Evolutionary conservation across 495 filamentous ascomycete genomes (phyloP).

Genomic region (Tuber calosporum): DNA sequence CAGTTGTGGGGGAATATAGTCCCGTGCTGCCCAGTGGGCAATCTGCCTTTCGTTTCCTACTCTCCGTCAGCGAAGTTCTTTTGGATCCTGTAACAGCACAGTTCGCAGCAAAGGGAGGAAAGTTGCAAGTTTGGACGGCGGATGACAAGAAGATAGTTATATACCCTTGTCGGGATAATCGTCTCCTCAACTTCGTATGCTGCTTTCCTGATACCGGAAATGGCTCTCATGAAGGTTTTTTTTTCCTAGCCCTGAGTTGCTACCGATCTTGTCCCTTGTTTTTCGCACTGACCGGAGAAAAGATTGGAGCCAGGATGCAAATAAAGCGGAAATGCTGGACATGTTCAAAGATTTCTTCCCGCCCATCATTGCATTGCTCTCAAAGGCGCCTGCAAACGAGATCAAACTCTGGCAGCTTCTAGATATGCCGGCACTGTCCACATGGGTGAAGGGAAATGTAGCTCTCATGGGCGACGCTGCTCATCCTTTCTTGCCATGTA

Average conservation of each 20-base stretch:
- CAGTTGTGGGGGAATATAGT: not conserved
- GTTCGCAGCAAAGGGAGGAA: conserved; percentile 40
- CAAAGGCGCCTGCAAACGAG: conserved; percentile 48
- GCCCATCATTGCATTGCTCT: conserved; percentile 46
- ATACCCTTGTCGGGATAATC: conserved; percentile 53
- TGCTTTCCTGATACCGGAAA: conserved; percentile 49
- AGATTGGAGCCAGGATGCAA: conserved; percentile 45
- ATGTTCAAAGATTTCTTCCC: conserved; percentile 52
- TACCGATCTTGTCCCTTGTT: not conserved
- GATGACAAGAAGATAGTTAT: conserved; percentile 51
- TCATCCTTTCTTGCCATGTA: conserved; percentile 54
- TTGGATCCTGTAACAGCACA: conserved; percentile 48
- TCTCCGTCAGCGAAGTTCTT: conserved; percentile 46
- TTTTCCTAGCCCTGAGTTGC: not conserved
- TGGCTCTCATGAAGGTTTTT: conserved; percentile 5
- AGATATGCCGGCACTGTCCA: conserved; percentile 53
- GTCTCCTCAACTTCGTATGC: conserved; percentile 54
- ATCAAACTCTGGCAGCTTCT: conserved; percentile 56
- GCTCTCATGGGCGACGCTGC: conserved; percentile 57
- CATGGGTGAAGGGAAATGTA: conserved; percentile 49
- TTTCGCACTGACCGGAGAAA: conserved; percentile 25
- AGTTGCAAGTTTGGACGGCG: conserved; percentile 50
- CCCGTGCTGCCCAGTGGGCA: conserved; percentile 48
- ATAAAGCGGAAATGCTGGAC: conserved; percentile 45
- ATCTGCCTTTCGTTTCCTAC: conserved; percentile 55